Evolutionary conservation across 208 protist genomes (phyloP), one percentile per base, ranked within the genome.

Genomic region (Angomonas desouzai): DNA sequence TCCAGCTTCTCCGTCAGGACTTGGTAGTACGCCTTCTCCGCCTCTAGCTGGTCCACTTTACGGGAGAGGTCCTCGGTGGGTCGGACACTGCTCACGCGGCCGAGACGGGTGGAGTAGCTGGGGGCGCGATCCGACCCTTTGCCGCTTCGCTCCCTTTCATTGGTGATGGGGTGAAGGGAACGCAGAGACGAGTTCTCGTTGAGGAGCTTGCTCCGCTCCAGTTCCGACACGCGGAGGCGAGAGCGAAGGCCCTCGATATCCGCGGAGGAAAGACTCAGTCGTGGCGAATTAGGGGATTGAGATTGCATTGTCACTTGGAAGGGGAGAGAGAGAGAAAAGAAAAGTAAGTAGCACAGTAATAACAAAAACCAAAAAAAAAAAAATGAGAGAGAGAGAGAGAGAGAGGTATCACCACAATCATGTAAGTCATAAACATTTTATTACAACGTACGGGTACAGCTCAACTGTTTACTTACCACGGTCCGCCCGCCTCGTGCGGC

Each of bases 401-500:
- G 20, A 40, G n/a, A 40, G 36, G 9, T 13, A 40, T 13, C 6
- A 40, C 13, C 6, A 13, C 13, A 40, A 6, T 40, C 6, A 40
- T 40, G 36, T 18, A 6, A 40, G 36, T 40, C 6, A 40, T 40
- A 40, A 40, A 40, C 36, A 53, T n/a, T n/a, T n/a, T n/a, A n/a
- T n/a, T n/a, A n/a, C n/a, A n/a, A n/a, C n/a, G n/a, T n/a, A n/a
- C n/a, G n/a, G n/a, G n/a, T n/a, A n/a, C n/a, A n/a, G n/a, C n/a
- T n/a, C n/a, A n/a, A n/a, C n/a, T n/a, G n/a, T n/a, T 28, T 34
- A 36, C 3, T 56, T 65, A 53, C 79, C 79, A 60, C 73, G 72
- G 28, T 79, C 58, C 3, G n/a, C 58, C 55, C 70, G 81, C 29
- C 78, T 72, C 48, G 63, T 89, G 55, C 90, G 90, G 9, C 90